Base-by-base conservation (phyloP, 805 yeast species). In the Metschnikowia arizonensis region DNA sequence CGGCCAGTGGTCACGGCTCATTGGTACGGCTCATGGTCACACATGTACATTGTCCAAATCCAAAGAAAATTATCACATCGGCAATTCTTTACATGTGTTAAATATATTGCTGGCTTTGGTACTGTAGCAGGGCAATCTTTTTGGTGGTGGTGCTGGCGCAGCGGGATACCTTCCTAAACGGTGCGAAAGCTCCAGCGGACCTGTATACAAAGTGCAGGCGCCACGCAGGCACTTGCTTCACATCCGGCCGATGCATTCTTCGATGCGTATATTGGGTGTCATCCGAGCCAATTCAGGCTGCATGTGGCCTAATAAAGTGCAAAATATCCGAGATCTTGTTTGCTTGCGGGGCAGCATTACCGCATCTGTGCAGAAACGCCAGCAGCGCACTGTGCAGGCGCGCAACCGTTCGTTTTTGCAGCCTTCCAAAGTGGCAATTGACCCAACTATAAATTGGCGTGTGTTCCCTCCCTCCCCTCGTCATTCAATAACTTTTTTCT, bases 331-430 rank as follows among this genome's bases (percentile, higher is more conserved):
- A 18, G 15, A n/a, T 10, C 3, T 10, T 8, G 33, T 18, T 26
- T 18, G 40, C 40, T 9, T 21, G 36, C 23, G 14, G 19, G 25
- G 25, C n/a, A 15, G 17, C 7, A 5, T 37, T 37, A n/a, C 40
- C 33, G 40, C 25, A 37, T 18, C n/a, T 8, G 40, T 37, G 19
- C 26, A 25, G 7, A 7, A 7, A 30, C 29, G 15, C 42, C 42
- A 39, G 42, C 42, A 39, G 2, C 1, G 5, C n/a, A 1, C 29
- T 39, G 28, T 39, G 42, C 42, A 39, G 42, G 42, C 15, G 28
- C 42, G 42, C 42, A 39, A 39, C 42, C 33, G 9, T 10, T 25
- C 17, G 28, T 23, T 39, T 39, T 31, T 39, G 42, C 42, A 31
- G 34, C 42, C 40, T 37, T 26, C 28, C 21, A 14, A 24, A 10